Conservation (phyloP, 352 stramenopile species). For the Peronospora farinosa region DNA sequence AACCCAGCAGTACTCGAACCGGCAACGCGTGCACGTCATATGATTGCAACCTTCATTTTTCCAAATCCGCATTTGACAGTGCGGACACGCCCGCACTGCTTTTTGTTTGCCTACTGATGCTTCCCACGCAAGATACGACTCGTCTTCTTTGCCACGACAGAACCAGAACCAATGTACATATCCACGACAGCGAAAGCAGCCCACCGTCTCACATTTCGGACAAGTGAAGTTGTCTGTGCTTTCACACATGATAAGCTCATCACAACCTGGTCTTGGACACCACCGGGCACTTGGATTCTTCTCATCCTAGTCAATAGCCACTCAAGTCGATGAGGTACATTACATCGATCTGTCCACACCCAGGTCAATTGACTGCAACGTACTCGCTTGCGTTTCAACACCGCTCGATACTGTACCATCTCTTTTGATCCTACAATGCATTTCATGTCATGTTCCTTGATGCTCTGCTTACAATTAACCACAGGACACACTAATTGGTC, state of each 20-base stretch:
- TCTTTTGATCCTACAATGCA: constrained; percentile 25
- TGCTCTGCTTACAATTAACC: constrained; percentile 37
- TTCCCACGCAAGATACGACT: constrained; percentile 55
- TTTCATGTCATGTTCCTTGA: constrained; percentile 36
- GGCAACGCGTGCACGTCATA: constrained; percentile 65
- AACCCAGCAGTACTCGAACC: constrained; percentile 66
- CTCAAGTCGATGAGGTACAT: neutral
- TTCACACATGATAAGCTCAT: constrained; percentile 60
- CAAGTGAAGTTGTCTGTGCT: constrained; percentile 49
- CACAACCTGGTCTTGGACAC: constrained; percentile 52
- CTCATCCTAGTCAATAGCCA: constrained; percentile 39
- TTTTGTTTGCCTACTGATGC: constrained; percentile 45
- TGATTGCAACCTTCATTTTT: constrained; percentile 71
- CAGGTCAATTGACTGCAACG: constrained; percentile 5
- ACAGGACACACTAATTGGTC: constrained; percentile 65
- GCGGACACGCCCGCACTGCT: constrained; percentile 50
- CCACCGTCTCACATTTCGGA: constrained; percentile 42
- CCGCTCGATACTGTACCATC: constrained; percentile 24
- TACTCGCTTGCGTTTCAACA: constrained; percentile 53
- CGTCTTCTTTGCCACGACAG: constrained; percentile 37
- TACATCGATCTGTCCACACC: neutral
- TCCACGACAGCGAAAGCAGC: constrained; percentile 58
- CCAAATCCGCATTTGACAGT: constrained; percentile 68
- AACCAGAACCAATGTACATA: constrained; percentile 58
- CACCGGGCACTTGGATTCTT: constrained; percentile 68